phyloP scores from a whole-genome alignment of 352 stramenopile genomes.

The Phytophthora ohioensis region DNA sequence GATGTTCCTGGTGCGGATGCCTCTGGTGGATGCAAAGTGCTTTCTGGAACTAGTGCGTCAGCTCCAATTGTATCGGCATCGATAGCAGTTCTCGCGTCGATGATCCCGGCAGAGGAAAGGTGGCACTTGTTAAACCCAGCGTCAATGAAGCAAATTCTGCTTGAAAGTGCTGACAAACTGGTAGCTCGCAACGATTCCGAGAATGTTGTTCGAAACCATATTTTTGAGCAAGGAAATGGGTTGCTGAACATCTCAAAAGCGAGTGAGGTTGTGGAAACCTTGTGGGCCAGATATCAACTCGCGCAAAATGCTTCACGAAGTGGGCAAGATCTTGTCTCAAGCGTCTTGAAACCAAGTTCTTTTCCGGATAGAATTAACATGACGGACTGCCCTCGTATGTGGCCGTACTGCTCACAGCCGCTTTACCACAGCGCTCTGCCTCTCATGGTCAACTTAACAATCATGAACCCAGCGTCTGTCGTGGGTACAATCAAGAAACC shows the following conservation, averaged over 20 bases:
- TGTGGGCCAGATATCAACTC: constrained; percentile 50
- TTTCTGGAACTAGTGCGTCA: constrained; percentile 88
- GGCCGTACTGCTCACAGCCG: constrained; percentile 84
- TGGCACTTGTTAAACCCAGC: constrained; percentile 73
- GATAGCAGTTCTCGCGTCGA: constrained; percentile 81
- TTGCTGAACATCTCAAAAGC: constrained; percentile 72
- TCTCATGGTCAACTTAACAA: constrained; percentile 86
- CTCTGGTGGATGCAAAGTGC: constrained; percentile 58
- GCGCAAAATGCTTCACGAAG: constrained; percentile 23
- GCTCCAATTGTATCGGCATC: constrained; percentile 83
- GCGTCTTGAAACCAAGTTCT: constrained; percentile 47
- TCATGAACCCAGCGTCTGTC: constrained; percentile 72
- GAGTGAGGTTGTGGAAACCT: constrained; percentile 49
- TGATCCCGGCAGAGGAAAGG: constrained; percentile 56
- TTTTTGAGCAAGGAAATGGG: constrained; percentile 90
- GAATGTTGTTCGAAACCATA: constrained; percentile 70
- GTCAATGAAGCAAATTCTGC: constrained; percentile 76
- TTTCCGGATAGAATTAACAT: constrained; percentile 76
- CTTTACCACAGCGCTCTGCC: constrained; percentile 79
- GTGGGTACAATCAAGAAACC: constrained; percentile 53
- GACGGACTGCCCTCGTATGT: constrained; percentile 89
- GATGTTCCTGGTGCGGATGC: constrained; percentile 72
- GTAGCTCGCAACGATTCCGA: constrained; percentile 44
- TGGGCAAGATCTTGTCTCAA: constrained; percentile 12
- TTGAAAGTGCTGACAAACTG: constrained; percentile 62